Evolutionary conservation across 2,329 filamentous ascomycete genomes (phyloP).

Genomic region (Botrytis porri): DNA sequence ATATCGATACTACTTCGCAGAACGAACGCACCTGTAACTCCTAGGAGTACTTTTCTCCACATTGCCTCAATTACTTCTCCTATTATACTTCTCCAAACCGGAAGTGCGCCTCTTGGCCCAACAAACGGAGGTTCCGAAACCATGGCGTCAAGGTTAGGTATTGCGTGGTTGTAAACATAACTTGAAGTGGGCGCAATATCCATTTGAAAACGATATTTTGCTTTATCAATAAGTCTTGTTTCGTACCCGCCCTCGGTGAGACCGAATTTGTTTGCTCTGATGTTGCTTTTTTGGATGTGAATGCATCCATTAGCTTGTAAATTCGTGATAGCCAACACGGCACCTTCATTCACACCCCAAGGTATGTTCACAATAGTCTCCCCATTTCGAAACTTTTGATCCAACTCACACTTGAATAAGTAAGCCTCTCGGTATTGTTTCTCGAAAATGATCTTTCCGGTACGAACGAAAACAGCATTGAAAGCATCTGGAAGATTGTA

Average conservation of each 20-base stretch:
- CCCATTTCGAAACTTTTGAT: constrained; percentile 45
- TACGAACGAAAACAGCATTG: constrained; percentile 45
- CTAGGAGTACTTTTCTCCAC: constrained; percentile 63
- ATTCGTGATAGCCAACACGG: constrained; percentile 65
- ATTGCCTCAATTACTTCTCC: constrained; percentile 54
- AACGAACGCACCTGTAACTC: constrained; percentile 60
- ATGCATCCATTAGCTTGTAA: constrained; percentile 59
- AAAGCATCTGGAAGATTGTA: constrained; percentile 42
- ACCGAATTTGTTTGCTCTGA: constrained; percentile 64
- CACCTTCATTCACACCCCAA: constrained; percentile 54
- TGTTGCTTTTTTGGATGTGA: constrained; percentile 50
- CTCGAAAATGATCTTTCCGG: constrained; percentile 55
- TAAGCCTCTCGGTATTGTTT: constrained; percentile 57
- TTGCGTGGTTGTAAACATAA: constrained; percentile 56
- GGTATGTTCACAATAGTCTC: constrained; percentile 32
- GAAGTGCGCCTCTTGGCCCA: constrained; percentile 48
- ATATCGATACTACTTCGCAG: constrained; percentile 58
- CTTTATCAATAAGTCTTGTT: constrained; percentile 64
- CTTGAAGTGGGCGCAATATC: constrained; percentile 54
- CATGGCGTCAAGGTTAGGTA: constrained; percentile 42
- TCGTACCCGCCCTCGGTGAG: constrained; percentile 71
- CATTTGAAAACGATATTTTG: constrained; percentile 62
- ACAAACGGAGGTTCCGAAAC: constrained; percentile 44
- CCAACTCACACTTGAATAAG: constrained; percentile 58
- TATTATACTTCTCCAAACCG: constrained; percentile 71